These are phyloP conservation scores for Sarocladiaceae sp. DNA, from an alignment of 2,329 filamentous ascomycete species.

Conservation along the genomic window DNA sequence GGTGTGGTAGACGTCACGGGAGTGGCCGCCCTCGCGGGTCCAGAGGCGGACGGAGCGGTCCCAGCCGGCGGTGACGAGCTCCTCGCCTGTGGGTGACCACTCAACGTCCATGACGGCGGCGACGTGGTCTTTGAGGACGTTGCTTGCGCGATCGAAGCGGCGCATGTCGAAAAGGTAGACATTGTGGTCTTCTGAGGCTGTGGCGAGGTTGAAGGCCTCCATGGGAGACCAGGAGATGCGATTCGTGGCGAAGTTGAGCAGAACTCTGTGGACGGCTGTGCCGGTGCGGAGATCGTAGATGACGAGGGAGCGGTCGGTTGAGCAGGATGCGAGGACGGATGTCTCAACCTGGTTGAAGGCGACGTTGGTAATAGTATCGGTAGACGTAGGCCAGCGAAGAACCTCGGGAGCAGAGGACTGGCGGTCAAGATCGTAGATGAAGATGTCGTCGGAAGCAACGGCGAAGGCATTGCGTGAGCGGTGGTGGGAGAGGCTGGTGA, in stretches of 20 bases:
- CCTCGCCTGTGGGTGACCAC: constrained; percentile 89
- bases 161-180: constrained; percentile 86
- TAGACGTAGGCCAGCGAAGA: constrained; percentile 77
- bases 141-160: constrained; percentile 79
- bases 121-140: constrained; percentile 86
- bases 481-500: constrained; percentile 80
- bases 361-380: constrained; percentile 84
- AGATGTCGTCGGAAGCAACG: constrained; percentile 60
- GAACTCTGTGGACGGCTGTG: constrained; percentile 72
- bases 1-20: constrained; percentile 91
- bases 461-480: constrained; percentile 74
- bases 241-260: constrained; percentile 78
- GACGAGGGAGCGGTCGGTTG: constrained; percentile 78
- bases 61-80: constrained; percentile 84
- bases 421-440: constrained; percentile 80
- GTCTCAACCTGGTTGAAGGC: constrained; percentile 94
- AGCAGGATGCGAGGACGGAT: constrained; percentile 78
- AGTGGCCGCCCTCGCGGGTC: constrained; percentile 73
- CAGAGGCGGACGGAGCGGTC: constrained; percentile 81
- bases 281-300: constrained; percentile 89
- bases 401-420: constrained; percentile 76
- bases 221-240: constrained; percentile 90
- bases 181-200: constrained; percentile 93
- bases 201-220: constrained; percentile 92
- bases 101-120: constrained; percentile 93